Percentiles rank a stretch among this genome's conserved stretches.
Conservation (phyloP, 305 asterid genomes). For the Solanum hybrid region DNA sequence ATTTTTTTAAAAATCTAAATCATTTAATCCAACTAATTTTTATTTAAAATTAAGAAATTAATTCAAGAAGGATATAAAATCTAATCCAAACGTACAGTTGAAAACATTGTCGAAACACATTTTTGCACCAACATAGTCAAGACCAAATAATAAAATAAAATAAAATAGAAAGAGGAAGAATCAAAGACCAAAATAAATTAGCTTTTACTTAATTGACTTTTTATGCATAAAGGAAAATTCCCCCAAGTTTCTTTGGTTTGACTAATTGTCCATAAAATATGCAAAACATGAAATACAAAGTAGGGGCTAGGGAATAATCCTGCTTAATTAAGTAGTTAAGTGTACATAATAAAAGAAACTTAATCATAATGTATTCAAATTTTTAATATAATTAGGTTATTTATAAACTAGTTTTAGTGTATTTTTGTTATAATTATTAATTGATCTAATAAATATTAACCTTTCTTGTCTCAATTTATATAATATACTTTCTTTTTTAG, state of each 20-base stretch:
- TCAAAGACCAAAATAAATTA: not conserved
- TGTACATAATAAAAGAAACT: not conserved
- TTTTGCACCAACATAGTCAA: not conserved
- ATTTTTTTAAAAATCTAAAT: not conserved
- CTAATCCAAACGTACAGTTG: not conserved
- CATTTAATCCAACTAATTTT: not conserved
- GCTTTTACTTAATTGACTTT: not conserved
- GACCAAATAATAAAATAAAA: not conserved
- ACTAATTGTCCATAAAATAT: not conserved
- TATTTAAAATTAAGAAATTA: not conserved
- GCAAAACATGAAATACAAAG: not conserved
- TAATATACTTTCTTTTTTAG: too few relatives aligned
- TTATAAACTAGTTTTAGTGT: not conserved
- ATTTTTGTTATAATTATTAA: not conserved
- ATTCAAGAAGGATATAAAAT: not conserved
- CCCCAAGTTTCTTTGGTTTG: not conserved
- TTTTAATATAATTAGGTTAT: not conserved
- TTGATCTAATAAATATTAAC: not conserved
- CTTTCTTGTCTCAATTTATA: not conserved
- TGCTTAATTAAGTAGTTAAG: not conserved
- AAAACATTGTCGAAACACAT: not conserved
- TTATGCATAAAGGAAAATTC: not conserved
- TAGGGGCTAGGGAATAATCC: not conserved
- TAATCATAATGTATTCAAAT: not conserved
- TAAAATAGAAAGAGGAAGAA: not conserved